Base-by-base conservation (phyloP, 129 eudicot species). In the Flaveria robusta region DNA sequence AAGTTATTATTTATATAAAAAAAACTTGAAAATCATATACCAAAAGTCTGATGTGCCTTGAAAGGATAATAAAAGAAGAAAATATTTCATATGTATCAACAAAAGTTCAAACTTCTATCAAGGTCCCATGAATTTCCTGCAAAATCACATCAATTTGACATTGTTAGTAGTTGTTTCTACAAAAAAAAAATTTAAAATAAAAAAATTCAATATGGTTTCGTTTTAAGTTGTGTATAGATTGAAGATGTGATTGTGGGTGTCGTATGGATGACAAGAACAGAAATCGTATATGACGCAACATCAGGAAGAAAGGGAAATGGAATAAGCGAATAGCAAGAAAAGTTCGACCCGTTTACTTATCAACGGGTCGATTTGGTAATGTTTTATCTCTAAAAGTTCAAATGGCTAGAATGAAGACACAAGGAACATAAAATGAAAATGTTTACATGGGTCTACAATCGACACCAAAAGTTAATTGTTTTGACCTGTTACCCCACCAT, bases 111-210 rank as follows among this genome's bases (percentile, higher is more conserved):
- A 84, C 75, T 51, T 71, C 84, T 66, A 76, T 60, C 51, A 73
- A 78, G 71, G 70, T 79, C 71, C 71, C 75, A 76, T 51, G 84
- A 82, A 81, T 82, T 79, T 81, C 91, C 91, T 87, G 86, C 78
- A 87, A 50, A 68, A 72, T 72, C 64, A 74, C 81, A 62, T 63
- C 24, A 55, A 27, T 45, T 52, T 11, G 23, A 69, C 15, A 37
- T 50, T 26, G 5, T 27, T 52, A n/a, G 59, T 52, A 52, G 59
- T 18, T 52, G 18, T 52, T 52, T 52, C 10, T 15, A 15, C 55
- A 13, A 18, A n/a, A 14, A 2, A 51, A 51, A 5, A 6, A n/a
- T n/a, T n/a, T n/a, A n/a, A n/a, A n/a, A n/a, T n/a, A 18, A n/a
- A 14, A 2, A 51, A 51, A 5, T 1, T 51, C 23, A n/a, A 51